These are phyloP conservation scores for Achaetomium macrosporum DNA, from an alignment of 2,329 filamentous ascomycete species.

Conservation along the genomic window DNA sequence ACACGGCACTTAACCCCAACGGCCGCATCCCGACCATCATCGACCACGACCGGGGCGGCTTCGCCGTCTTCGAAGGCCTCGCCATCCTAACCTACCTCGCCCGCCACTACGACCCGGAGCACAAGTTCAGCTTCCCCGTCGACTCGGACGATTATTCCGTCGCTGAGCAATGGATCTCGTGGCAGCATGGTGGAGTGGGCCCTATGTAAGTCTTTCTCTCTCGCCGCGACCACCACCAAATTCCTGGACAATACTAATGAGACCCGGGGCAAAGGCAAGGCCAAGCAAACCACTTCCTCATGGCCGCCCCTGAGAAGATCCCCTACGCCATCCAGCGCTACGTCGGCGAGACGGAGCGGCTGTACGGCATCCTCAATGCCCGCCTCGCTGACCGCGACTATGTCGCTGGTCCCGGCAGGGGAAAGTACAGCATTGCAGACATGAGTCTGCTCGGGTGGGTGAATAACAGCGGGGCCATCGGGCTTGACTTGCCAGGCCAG, in stretches of 20 bases:
- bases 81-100: constrained; percentile 66
- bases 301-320: constrained; percentile 62
- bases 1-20: constrained; percentile 56
- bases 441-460: constrained; percentile 70
- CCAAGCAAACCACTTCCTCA: constrained; percentile 68
- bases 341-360: constrained; percentile 65
- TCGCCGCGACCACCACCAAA: not conserved
- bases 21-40: constrained; percentile 61
- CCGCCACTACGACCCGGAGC: constrained; percentile 19
- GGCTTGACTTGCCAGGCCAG: constrained; percentile 52
- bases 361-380: constrained; percentile 66
- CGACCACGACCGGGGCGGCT: constrained; percentile 56
- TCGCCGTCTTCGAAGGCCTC: constrained; percentile 67
- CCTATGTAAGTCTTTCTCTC: constrained; percentile 40
- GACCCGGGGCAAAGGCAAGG: constrained; percentile 42
- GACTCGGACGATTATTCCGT: constrained; percentile 35
- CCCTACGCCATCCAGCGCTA: constrained; percentile 69
- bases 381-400: constrained; percentile 52
- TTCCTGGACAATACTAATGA: not conserved
- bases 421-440: constrained; percentile 62
- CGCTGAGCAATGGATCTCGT: constrained; percentile 58
- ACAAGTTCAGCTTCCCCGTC: constrained; percentile 32
- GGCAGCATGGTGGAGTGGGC: constrained; percentile 69
- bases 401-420: constrained; percentile 46
- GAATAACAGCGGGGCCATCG: constrained; percentile 32